These are phyloP conservation scores for Pseudogymnoascus sp. DNA, from an alignment of 2,329 filamentous ascomycete genomes.

Conservation along the genomic window DNA sequence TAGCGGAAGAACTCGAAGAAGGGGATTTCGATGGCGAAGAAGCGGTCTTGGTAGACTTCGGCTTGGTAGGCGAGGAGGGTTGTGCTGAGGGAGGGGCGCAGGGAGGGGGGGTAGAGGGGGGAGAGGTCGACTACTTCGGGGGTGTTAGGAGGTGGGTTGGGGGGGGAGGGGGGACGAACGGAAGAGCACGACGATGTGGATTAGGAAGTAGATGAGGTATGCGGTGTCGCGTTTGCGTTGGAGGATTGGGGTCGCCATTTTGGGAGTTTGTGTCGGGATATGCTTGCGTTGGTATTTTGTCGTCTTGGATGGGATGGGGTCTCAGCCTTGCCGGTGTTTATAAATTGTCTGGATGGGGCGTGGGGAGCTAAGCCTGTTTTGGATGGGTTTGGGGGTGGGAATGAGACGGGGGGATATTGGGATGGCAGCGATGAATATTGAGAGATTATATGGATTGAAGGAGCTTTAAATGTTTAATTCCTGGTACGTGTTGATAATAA, in stretches of 20 bases:
- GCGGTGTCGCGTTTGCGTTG: slow-evolving; percentile 25
- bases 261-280: neutral
- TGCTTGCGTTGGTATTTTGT: neutral
- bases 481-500: neutral
- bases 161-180: slow-evolving; percentile 11
- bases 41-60: slow-evolving; percentile 52
- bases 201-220: slow-evolving; percentile 53
- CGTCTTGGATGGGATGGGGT: neutral
- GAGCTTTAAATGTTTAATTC: neutral
- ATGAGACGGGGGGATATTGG: neutral
- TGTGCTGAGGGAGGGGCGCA: slow-evolving; percentile 42
- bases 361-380: neutral
- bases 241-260: slow-evolving; percentile 21
- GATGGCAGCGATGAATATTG: neutral
- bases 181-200: slow-evolving; percentile 32
- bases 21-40: slow-evolving; percentile 45
- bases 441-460: neutral
- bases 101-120: slow-evolving; percentile 45
- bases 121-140: slow-evolving; percentile 50
- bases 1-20: slow-evolving; percentile 52
- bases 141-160: neutral
- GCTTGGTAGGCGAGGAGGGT: slow-evolving; percentile 49
- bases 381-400: neutral
- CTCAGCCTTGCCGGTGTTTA: neutral
- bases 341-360: neutral